Evolutionary conservation across 2,329 filamentous ascomycete species (phyloP).

Genomic region (Epichloe brachyelytri): DNA sequence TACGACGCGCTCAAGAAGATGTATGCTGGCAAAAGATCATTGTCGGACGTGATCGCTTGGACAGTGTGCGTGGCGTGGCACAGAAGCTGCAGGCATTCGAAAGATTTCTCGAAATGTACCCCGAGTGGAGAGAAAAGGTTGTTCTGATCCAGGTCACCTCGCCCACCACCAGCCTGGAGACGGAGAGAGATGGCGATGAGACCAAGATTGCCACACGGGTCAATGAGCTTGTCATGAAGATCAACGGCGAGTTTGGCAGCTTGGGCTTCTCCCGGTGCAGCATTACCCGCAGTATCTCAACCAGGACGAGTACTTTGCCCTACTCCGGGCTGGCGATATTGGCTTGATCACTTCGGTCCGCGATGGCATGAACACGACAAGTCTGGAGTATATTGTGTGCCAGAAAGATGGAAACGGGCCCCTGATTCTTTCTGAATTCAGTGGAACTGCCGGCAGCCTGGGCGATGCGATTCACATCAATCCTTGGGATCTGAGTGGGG

Average conservation of each 20-base stretch:
- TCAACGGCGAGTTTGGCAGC: conserved; percentile 83
- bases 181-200: conserved; percentile 62
- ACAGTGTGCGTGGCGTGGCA: conserved; percentile 84
- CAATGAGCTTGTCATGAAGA: conserved; percentile 78
- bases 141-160: conserved; percentile 93
- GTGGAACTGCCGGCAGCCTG: conserved; percentile 78
- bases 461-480: conserved; percentile 89
- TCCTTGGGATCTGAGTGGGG: conserved; percentile 80
- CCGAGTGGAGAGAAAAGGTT: conserved; percentile 83
- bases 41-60: conserved; percentile 84
- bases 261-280: conserved; percentile 83
- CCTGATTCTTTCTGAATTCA: conserved; percentile 91
- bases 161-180: conserved; percentile 68
- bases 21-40: conserved; percentile 91
- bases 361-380: conserved; percentile 97
- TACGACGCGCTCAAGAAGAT: conserved; percentile 61
- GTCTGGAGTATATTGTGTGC: conserved; percentile 85
- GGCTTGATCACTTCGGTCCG: conserved; percentile 90
- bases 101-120: conserved; percentile 77
- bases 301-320: conserved; percentile 83
- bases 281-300: conserved; percentile 90
- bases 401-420: conserved; percentile 79
- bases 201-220: conserved; percentile 79
- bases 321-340: conserved; percentile 82
- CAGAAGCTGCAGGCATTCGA: conserved; percentile 95